Evolutionary conservation across 2,329 filamentous ascomycete genomes (phyloP).

Genomic region (Blastomyces silverae): DNA sequence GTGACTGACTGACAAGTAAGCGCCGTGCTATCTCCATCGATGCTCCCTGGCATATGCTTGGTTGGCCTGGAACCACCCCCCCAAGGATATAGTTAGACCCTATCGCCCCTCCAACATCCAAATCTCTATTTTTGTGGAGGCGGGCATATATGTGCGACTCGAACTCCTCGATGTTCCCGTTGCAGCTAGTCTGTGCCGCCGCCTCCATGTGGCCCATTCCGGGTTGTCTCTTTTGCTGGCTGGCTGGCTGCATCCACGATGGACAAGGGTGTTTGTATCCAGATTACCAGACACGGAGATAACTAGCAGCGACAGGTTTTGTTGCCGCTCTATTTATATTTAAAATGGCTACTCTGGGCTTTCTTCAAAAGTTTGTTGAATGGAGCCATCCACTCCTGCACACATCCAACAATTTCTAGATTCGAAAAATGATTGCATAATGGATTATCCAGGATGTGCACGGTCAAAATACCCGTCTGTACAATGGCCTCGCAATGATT

Average conservation of each 20-base stretch:
- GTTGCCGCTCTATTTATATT: background rate
- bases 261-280: background rate
- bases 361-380: background rate
- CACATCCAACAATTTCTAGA: background rate
- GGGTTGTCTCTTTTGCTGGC: too few relatives aligned
- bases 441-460: background rate
- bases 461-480: too few relatives aligned
- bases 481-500: background rate
- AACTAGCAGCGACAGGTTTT: background rate
- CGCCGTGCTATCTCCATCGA: background rate
- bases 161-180: slow-evolving; percentile 3
- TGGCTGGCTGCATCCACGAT: background rate
- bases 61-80: slow-evolving; percentile 1
- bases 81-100: background rate
- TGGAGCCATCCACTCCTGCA: background rate
- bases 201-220: slow-evolving; percentile 7
- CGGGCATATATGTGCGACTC: background rate
- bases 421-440: background rate
- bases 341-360: background rate
- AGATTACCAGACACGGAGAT: background rate
- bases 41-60: slow-evolving; percentile 3
- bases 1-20: background rate
- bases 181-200: slow-evolving; percentile 3
- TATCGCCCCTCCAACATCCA: background rate
- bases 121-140: too few relatives aligned